Base-by-base conservation (phyloP, 2,329 filamentous ascomycete species). In the Fusarium sp. region DNA sequence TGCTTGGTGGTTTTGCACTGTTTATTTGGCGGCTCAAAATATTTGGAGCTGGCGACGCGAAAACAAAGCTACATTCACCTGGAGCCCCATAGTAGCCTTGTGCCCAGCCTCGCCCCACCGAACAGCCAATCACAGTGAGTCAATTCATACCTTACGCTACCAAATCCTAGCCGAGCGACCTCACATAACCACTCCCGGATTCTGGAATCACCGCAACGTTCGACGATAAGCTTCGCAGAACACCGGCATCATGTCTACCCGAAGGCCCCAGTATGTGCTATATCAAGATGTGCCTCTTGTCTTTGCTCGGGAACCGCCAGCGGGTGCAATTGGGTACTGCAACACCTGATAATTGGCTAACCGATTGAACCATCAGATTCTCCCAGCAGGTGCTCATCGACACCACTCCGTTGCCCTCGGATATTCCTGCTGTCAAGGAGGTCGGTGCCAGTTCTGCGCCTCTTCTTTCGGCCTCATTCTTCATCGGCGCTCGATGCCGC, bases 401-500 rank as follows among this genome's bases (percentile, higher is more conserved):
- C 88, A 96, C 93, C 79, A 97, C 96, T 75, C 95, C 96, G 78
- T 92, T 99, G 79, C 96, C 96, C 73, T 91, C 93, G 80, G 88
- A 91, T 78, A 94, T 99, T 82, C 96, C 96, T 78, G 91, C 93
- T 80, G 96, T 99, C 81, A 89, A 93, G 82, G 96, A 99, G 85
- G 89, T 99, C 74, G 96, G 96, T 78, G 89, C 94, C 79, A 97
- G 91, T 78, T 98, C 95, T 62, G 96, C 95, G 42, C 96, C 96
- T 59, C 88, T 99, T 46, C 86, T 97, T 65, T 97, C 93, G 72
- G 96, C 96, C 32, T 90, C 94, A 55, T 99, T 93, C 88, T 99
- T 98, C 83, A 99, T 99, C 80, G 96, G 96, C 71, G 95, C 94
- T 74, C 91, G 95, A 79, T 99, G 96, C 90, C 92, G 89, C 81